These are phyloP conservation scores for Dactylellina cionopaga DNA, from an alignment of 2,329 filamentous ascomycete species.

Conservation along the genomic window DNA sequence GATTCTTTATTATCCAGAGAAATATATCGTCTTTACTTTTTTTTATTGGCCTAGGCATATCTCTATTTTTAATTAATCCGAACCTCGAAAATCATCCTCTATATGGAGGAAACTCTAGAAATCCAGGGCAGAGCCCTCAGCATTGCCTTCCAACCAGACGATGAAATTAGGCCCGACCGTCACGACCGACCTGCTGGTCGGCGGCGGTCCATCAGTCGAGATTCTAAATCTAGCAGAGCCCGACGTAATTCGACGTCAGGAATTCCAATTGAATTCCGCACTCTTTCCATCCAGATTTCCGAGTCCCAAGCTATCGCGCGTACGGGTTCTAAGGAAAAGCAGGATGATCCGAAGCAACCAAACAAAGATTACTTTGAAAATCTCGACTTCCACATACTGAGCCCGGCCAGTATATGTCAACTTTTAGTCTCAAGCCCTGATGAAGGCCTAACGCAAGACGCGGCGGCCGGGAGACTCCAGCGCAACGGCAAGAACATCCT, in stretches of 20 bases:
- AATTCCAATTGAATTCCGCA: conserved; percentile 62
- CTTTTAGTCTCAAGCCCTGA: conserved; percentile 61
- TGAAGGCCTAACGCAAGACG: conserved; percentile 60
- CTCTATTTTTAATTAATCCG: too few relatives aligned
- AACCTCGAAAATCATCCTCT: too few relatives aligned
- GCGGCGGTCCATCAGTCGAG: conserved; percentile 54
- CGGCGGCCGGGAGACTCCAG: conserved; percentile 59
- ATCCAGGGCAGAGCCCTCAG: background rate
- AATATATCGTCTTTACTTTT: too few relatives aligned
- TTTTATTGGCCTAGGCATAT: too few relatives aligned
- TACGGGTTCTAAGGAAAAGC: conserved; percentile 54
- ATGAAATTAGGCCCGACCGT: conserved; percentile 1
- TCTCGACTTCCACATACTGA: conserved; percentile 61
- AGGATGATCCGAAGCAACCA: conserved; percentile 58
- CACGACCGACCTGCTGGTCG: background rate
- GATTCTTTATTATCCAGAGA: too few relatives aligned
- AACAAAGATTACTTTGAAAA: conserved; percentile 62
- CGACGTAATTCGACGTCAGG: conserved; percentile 57
- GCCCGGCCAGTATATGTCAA: conserved; percentile 60
- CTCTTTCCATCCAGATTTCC: conserved; percentile 61
- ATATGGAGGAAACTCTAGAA: background rate
- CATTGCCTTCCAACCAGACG: conserved; percentile 2
- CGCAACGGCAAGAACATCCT: conserved; percentile 63
- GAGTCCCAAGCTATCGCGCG: conserved; percentile 59
- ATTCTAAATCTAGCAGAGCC: conserved; percentile 54